phyloP scores from a whole-genome alignment of 2,329 filamentous ascomycete species.

The Trichoderma arundinaceum region DNA sequence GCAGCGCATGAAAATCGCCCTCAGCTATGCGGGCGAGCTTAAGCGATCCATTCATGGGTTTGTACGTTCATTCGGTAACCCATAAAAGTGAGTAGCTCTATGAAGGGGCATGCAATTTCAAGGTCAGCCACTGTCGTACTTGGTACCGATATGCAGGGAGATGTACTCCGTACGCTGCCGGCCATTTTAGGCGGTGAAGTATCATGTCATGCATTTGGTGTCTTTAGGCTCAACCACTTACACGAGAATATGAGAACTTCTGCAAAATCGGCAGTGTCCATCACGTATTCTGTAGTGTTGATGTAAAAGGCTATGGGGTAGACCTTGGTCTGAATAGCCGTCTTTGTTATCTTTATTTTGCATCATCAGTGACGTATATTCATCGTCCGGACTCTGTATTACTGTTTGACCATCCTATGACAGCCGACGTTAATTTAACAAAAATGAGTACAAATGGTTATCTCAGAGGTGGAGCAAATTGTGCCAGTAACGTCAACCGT shows the following conservation, averaged over 20 bases:
- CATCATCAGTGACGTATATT: too few relatives aligned
- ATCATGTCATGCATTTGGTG: neutral
- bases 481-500: neutral
- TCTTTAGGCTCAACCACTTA: neutral
- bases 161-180: neutral
- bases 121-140: neutral
- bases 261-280: too few relatives aligned
- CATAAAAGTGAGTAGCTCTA: neutral
- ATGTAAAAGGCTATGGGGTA: too few relatives aligned
- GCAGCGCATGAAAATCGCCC: conserved; percentile 4
- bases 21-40: neutral
- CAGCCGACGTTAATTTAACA: too few relatives aligned
- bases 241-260: too few relatives aligned
- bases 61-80: neutral
- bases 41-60: neutral
- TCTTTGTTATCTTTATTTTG: too few relatives aligned
- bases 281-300: too few relatives aligned
- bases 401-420: too few relatives aligned
- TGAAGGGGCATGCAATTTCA: conserved; percentile 7
- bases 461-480: neutral
- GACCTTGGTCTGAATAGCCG: too few relatives aligned
- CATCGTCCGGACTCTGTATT: too few relatives aligned
- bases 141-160: conserved; percentile 1
- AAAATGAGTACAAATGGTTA: too few relatives aligned
- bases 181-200: neutral